Base-by-base conservation (phyloP, 495 filamentous ascomycete genomes). In the Durotheca rogersii region DNA sequence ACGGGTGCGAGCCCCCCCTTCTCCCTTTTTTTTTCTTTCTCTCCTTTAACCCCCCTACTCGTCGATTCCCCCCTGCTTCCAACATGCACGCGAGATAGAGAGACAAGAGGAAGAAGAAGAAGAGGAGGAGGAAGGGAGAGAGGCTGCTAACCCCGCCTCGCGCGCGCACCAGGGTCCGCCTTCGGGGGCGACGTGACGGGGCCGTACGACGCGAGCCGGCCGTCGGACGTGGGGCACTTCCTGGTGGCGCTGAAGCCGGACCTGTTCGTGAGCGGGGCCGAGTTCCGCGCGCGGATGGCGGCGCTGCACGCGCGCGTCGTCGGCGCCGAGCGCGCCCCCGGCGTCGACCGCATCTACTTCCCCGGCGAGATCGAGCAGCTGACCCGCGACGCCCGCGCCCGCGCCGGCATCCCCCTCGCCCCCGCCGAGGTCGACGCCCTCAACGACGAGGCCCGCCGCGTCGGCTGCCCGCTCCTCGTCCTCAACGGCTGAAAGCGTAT, bases 301-400 rank as follows among this genome's bases (percentile, higher is more conserved):
- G 77, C 83, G 55, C 67, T 89, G 1, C 86, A 89, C 61, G 68
- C 78, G 62, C 65, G 76, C 16, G 85, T 88, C 4, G 76, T 83
- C 0, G 79, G 74, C 5, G 77, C 75, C 0, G 81, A 88, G 16
- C 87, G 76, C 68, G 82, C 82, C 72, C 76, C 71, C 1, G 85
- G 83, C 0, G 83, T 89, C n/a, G 83, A 88, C 3, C 70, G 80
- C 36, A 87, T 90, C 6, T 90, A 87, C 58, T 90, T 88, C 60
- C 86, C 87, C 0, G 87, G 87, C 1, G 87, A 90, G 68, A 81
- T 89, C 49, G 87, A 90, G 69, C 81, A 82, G 58, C 49, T 84
- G 37, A 81, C 58, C 0, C 69, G 82, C 46, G 76, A 82, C 54
- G 65, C 78, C 52, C 73, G 87, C 21, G 39, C 73, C 25, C 61